These are phyloP conservation scores for Pseudocercospora musae DNA, from an alignment of 2,329 filamentous ascomycete genomes.

Conservation along the genomic window DNA sequence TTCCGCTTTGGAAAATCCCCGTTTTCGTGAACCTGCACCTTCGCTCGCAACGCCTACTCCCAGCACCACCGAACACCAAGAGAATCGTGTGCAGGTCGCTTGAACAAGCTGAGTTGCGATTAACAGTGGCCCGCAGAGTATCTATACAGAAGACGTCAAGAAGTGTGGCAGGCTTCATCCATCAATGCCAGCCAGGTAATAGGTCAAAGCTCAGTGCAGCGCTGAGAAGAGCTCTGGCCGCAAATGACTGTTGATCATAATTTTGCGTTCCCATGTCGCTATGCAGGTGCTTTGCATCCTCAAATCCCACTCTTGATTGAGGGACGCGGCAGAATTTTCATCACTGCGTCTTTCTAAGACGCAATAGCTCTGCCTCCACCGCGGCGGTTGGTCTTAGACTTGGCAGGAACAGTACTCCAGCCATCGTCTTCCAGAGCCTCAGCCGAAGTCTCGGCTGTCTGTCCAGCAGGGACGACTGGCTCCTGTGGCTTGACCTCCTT, in stretches of 20 bases:
- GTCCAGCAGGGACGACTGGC: conserved; percentile 40
- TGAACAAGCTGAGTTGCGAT: conserved; percentile 3
- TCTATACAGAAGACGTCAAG: conserved; percentile 3
- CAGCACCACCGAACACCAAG: background rate
- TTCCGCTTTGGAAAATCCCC: background rate
- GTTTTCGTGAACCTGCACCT: background rate
- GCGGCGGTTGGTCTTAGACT: conserved; percentile 45
- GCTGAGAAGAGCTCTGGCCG: background rate
- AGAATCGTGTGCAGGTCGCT: conserved; percentile 3
- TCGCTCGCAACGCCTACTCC: conserved; percentile 1
- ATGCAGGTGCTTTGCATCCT: background rate
- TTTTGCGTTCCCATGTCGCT: conserved; percentile 2
- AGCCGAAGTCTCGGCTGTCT: conserved; percentile 41
- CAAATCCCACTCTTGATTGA: background rate
- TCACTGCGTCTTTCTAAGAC: conserved; percentile 37
- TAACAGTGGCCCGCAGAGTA: conserved; percentile 1
- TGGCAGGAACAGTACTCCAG: conserved; percentile 52
- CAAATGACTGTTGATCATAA: background rate
- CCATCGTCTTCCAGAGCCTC: conserved; percentile 51
- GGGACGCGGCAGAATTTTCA: background rate
- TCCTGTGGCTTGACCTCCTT: conserved; percentile 57
- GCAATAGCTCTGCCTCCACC: conserved; percentile 46
- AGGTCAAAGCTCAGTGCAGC: background rate
- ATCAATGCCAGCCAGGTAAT: background rate
- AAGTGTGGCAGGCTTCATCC: background rate